Evolutionary conservation across 2,329 filamentous ascomycete genomes (phyloP).

Genomic region (Zasmidium angulare): DNA sequence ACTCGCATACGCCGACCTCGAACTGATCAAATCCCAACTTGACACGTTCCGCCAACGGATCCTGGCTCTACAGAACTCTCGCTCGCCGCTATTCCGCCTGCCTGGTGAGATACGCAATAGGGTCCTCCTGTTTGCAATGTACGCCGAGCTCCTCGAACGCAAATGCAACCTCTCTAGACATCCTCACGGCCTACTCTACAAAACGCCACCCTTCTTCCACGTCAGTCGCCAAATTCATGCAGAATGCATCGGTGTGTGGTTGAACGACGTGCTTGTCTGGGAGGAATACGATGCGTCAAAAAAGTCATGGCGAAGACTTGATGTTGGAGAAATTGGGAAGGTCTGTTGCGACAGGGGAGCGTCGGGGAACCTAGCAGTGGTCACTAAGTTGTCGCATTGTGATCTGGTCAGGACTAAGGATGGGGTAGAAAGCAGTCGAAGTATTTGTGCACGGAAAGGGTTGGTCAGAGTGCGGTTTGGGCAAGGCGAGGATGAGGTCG

Average conservation of each 20-base stretch:
- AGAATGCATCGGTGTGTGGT: constrained; percentile 21
- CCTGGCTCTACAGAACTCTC: constrained; percentile 18
- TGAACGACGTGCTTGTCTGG: constrained; percentile 19
- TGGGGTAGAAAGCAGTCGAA: constrained; percentile 15
- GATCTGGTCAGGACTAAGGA: constrained; percentile 15
- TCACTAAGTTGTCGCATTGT: constrained; percentile 20
- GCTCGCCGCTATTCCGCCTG: constrained; percentile 16
- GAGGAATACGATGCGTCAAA: constrained; percentile 14
- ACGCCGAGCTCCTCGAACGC: constrained; percentile 17
- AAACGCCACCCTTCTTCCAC: constrained; percentile 17
- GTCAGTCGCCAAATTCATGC: constrained; percentile 15
- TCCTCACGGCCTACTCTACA: constrained; percentile 5
- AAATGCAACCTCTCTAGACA: constrained; percentile 5
- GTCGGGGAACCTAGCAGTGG: constrained; percentile 9
- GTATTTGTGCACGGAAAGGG: constrained; percentile 22
- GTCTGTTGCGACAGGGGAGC: constrained; percentile 14
- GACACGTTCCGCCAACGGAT: constrained; percentile 19
- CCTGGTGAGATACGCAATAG: constrained; percentile 19
- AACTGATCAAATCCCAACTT: constrained; percentile 16
- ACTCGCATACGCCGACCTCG: constrained; percentile 16
- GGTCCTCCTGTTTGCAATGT: constrained; percentile 21
- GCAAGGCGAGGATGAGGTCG: not conserved
- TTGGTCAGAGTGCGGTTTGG: constrained; percentile 14
- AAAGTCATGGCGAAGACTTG: constrained; percentile 13
- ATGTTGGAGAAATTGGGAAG: constrained; percentile 5